A percentile compares a stretch with the other conserved stretches of the same genome.
Evolutionary conservation across 805 yeast genomes (phyloP).

Genomic region (Wickerhamomyces xylosicus): DNA sequence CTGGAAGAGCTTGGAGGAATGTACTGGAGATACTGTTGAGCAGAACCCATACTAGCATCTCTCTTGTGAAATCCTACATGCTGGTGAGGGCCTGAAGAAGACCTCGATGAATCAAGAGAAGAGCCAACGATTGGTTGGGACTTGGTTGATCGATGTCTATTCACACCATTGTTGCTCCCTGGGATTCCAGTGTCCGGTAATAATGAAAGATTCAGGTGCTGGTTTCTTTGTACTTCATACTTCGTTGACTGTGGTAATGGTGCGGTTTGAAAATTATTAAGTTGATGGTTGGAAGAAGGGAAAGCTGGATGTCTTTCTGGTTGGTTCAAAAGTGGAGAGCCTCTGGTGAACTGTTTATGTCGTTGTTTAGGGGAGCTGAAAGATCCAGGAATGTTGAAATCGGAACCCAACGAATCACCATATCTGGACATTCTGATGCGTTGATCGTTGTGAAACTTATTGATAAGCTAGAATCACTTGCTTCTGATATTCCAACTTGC

Average conservation of each 20-base stretch:
- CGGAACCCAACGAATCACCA: background rate
- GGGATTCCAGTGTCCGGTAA: background rate
- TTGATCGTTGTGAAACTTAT: no score
- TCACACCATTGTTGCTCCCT: background rate
- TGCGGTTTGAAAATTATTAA: background rate
- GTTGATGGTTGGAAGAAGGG: background rate
- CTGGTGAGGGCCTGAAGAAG: background rate
- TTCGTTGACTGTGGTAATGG: background rate
- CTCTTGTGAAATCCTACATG: background rate
- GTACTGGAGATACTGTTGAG: background rate
- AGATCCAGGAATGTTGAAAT: background rate
- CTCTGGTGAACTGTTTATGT: background rate
- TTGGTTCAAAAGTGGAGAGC: background rate
- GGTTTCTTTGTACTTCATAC: background rate
- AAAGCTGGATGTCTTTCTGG: background rate
- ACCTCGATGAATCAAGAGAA: background rate
- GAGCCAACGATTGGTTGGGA: background rate
- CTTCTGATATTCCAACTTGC: no score
- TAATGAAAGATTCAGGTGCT: background rate
- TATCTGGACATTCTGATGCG: background rate
- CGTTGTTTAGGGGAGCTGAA: background rate
- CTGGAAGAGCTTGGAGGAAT: background rate
- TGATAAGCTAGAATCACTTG: no score
- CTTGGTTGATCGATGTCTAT: background rate
- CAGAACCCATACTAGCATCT: background rate